Evolutionary conservation across 768 basidiomycete genomes (phyloP), one percentile per base, ranked within the genome.

Genomic region (Podaxis sp.): DNA sequence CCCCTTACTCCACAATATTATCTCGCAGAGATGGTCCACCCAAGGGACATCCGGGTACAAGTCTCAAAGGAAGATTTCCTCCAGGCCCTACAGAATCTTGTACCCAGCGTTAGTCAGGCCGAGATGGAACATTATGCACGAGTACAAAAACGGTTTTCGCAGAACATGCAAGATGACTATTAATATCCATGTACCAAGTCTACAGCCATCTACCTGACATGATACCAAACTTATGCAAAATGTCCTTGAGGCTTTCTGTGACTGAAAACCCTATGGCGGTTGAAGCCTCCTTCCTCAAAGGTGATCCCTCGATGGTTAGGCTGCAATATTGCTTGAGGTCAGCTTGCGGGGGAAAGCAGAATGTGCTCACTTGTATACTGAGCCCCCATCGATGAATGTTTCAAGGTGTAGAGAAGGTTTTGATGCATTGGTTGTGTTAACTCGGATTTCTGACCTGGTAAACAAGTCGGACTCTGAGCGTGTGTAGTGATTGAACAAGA

Each of bases 1-100:
- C 90, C 89, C 0, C 73, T 98, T 33, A 96, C 94, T 2, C 82
- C 95, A 0, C 94, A 95, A 69, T 95, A 93, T 68, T 96, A 93
- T 66, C 83, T 96, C 7, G 82, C 88, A 12, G 92, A 93, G 71
- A 79, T 97, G 66, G 94, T 93, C 0, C 77, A 78, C 5, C 73
- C 82, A 0, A 80, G 78, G 24, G 95, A 96, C 62, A 82, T 89
- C 12, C 81, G 84, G 12, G 88, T 98, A 13, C 76, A 87, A n/a
- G 93, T 99, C 0, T 82, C 82, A 0, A 77, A 78, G 64, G 78
- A 77, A 26, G 96, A 99, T 74, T 99, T 99, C 73, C 78, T 84
- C 33, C 73, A 72, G 12, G 96, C 96, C 2, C 76, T 98, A 24
- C 66, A 74, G 2, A 86, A 86, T 62, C 79, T 96, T 2, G 79